Base-by-base conservation (phyloP, 441 rosid species). In the Biscutella laevigata region DNA sequence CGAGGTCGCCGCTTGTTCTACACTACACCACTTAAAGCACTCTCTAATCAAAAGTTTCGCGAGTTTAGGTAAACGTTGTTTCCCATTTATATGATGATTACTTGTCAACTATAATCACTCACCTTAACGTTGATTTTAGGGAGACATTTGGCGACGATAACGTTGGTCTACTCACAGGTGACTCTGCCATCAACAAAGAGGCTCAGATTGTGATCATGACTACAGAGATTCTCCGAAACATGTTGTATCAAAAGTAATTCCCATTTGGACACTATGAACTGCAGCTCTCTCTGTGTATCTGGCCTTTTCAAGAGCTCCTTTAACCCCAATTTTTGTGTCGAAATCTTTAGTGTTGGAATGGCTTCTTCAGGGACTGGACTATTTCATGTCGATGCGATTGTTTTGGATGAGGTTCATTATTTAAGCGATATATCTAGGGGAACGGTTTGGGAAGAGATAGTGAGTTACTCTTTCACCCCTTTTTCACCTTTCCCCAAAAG, bases 361-460 rank as follows among this genome's bases (percentile, higher is more conserved):
- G 85, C 70, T 67, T 85, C 95, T 57, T 80, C 95, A 42, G 80
- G 90, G 56, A 78, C 84, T 61, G 87, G 96, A 25, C 94, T 91
- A 64, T 77, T 85, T 58, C 82, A 76, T 63, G 96, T 91, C 55
- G 95, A 91, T 74, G 91, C 74, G 8, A 80, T 91, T 74, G 84
- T 91, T 79, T 71, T 87, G 63, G 98, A 91, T 50, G 98, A 87
- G 81, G 98, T 91, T 79, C 98, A 91, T 80, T 91, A 83, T 76
- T 70, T 91, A 55, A 87, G 98, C 32, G 96, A 91, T 42, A 87
- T 91, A 36, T 91, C 91, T 63, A 88, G 98, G 40, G 98, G 98
- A 34, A 90, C 98, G 22, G 98, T 90, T 35, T 90, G 98, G 98
- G 98, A 91, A 76, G 98, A 91, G 78, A 91, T 87, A 34, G 98